phyloP scores from a whole-genome alignment of 2,329 filamentous ascomycete genomes.

The Ceratocystis cubensis region DNA sequence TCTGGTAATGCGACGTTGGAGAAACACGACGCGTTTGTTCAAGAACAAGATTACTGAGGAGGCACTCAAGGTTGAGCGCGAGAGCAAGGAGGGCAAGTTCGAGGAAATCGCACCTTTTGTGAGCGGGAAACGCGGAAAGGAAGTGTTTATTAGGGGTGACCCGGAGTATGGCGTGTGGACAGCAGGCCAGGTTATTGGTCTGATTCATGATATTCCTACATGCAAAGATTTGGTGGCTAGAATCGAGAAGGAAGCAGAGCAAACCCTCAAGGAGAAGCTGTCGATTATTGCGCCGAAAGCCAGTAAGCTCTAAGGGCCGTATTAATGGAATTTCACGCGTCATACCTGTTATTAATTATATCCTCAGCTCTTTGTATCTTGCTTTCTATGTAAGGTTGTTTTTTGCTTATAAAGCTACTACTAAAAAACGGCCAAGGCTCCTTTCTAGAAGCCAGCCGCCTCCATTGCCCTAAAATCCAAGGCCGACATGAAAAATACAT shows the following conservation, averaged over 20 bases:
- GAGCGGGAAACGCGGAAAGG: constrained; percentile 75
- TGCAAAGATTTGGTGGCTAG: constrained; percentile 56
- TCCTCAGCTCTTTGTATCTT: no score
- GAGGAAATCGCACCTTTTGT: constrained; percentile 76
- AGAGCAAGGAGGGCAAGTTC: constrained; percentile 77
- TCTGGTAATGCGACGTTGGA: constrained; percentile 79
- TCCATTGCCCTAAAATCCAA: no score
- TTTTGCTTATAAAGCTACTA: no score
- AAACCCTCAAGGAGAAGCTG: constrained; percentile 48
- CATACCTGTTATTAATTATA: no score
- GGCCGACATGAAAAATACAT: no score
- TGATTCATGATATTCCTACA: constrained; percentile 73
- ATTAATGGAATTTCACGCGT: no score
- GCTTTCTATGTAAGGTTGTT: no score
- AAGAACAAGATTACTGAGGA: constrained; percentile 77
- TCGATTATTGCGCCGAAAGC: constrained; percentile 42
- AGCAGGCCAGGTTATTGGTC: constrained; percentile 83
- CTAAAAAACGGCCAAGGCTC: no score
- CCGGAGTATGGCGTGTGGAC: constrained; percentile 92
- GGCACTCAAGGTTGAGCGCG: constrained; percentile 69
- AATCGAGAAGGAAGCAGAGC: constrained; percentile 66
- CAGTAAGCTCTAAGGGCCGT: constrained; percentile 39
- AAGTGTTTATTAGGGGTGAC: constrained; percentile 89
- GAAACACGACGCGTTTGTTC: constrained; percentile 79
- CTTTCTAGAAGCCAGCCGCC: no score